phyloP scores from a whole-genome alignment of 148 eudicot genomes.

The Polygonum aviculare region DNA sequence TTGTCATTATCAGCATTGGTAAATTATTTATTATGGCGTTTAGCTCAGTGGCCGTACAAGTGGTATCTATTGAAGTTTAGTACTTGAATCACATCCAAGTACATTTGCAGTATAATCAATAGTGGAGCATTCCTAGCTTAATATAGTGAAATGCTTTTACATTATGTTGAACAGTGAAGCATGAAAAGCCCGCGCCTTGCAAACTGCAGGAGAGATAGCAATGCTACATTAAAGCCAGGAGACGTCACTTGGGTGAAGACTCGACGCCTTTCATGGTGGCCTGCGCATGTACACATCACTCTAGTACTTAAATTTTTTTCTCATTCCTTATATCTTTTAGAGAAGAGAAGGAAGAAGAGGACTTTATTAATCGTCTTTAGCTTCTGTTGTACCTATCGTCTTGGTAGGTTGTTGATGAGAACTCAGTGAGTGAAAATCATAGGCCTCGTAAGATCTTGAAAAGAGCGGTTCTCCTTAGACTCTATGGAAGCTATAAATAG shows the following conservation, averaged over 20 bases:
- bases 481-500: constrained; percentile 68
- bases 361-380: not conserved
- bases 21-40: not conserved
- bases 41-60: not conserved
- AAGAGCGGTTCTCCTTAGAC: constrained; percentile 53
- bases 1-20: not conserved
- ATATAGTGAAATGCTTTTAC: not conserved
- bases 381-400: not conserved
- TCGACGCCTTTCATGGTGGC: constrained; percentile 57
- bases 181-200: constrained; percentile 27
- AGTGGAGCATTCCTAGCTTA: not conserved
- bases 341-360: not conserved
- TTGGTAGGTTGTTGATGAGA: constrained; percentile 45
- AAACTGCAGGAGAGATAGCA: constrained; percentile 11
- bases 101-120: not conserved
- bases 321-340: not conserved
- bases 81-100: not conserved
- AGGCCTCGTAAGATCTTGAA: constrained; percentile 37
- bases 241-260: constrained; percentile 53
- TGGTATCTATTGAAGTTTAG: not conserved
- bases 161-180: constrained; percentile 14
- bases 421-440: constrained; percentile 23
- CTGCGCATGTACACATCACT: constrained; percentile 41
- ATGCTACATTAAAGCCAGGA: constrained; percentile 27
- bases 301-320: not conserved